phyloP scores from a whole-genome alignment of 2,329 filamentous ascomycete species.

The Fusarium devonianum region DNA sequence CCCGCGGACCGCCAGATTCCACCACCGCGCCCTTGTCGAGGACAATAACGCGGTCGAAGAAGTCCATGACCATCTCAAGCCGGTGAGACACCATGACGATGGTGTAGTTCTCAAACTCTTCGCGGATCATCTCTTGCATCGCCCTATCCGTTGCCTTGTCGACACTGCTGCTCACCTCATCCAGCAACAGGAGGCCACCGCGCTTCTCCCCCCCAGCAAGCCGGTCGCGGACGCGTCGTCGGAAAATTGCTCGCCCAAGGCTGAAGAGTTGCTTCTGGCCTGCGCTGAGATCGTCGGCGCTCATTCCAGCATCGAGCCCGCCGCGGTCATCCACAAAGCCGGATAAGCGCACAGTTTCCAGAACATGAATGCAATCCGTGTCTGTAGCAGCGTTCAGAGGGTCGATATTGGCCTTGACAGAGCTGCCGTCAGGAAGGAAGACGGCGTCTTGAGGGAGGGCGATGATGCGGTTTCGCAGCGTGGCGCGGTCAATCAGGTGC shows the following conservation, averaged over 20 bases:
- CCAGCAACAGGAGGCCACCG: constrained; percentile 49
- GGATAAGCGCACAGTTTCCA: constrained; percentile 48
- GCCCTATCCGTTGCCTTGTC: constrained; percentile 51
- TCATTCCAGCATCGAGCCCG: constrained; percentile 49
- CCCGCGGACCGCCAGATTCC: constrained; percentile 45
- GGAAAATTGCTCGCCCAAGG: constrained; percentile 65
- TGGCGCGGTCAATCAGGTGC: constrained; percentile 48
- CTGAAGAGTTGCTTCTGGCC: constrained; percentile 72
- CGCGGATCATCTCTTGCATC: constrained; percentile 52
- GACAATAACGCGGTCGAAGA: constrained; percentile 56
- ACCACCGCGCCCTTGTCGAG: constrained; percentile 57
- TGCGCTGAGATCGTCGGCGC: constrained; percentile 58
- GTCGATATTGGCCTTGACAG: constrained; percentile 54
- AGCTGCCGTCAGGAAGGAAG: constrained; percentile 56
- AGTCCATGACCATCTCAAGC: constrained; percentile 60
- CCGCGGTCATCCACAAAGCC: constrained; percentile 45
- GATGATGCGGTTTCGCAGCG: constrained; percentile 57
- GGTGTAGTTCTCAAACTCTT: constrained; percentile 56
- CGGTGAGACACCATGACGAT: constrained; percentile 60
- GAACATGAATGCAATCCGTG: constrained; percentile 45
- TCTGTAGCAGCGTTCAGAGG: constrained; percentile 45
- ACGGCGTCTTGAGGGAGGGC: constrained; percentile 62
- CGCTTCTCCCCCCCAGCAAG: constrained; percentile 18
- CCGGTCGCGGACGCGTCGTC: constrained; percentile 39
- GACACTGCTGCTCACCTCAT: constrained; percentile 54